Base-by-base conservation (phyloP, 108 stramenopile genomes). In the Skeletonema marinoi region DNA sequence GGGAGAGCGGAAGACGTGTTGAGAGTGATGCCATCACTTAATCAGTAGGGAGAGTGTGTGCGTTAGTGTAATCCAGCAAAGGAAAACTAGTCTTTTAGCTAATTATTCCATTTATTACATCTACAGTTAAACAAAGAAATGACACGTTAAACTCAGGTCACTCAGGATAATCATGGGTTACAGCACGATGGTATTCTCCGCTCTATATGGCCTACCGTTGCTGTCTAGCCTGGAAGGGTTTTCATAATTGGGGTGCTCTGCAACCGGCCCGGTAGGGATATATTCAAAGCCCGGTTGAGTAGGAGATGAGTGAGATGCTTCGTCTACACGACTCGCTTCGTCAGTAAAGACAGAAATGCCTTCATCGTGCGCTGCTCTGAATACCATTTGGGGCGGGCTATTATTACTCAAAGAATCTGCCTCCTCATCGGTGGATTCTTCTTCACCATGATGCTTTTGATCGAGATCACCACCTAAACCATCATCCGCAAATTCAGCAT, bases 381-480 rank as follows among this genome's bases (percentile, higher is more conserved):
- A 56, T 10, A 56, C 54, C 3, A 10, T 1, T 56, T 25, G 54
- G 25, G 54, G 54, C 9, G 54, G 54, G n/a, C 54, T 56, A 7
- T 56, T 65, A 31, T 67, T 67, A 10, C 66, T 67, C 19, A 51
- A 10, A 31, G 66, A 30, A 21, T 42, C 42, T 14, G 41, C 48
- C 19, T 48, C 66, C 16, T 67, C 66, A 44, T 44, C 42, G 5
- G 48, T 44, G 13, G 48, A 67, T 44, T 42, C 8, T 13, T 42
- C 66, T 32, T 67, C 66, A 21, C 42, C 42, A 9, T 74, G 46
- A n/a, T 74, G 65, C 3, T 75, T 46, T 33, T 62, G 14, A 31
- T 77, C 68, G 31, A 82, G 51, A 75, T 81, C 80, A 51, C 75
- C 58, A n/a, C 61, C 65, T 13, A 60, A 71, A 10, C 72, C 78